Evolutionary conservation across 192 early-diverging fungal genomes (phyloP).

Genomic region (Backusella psychrophila): DNA sequence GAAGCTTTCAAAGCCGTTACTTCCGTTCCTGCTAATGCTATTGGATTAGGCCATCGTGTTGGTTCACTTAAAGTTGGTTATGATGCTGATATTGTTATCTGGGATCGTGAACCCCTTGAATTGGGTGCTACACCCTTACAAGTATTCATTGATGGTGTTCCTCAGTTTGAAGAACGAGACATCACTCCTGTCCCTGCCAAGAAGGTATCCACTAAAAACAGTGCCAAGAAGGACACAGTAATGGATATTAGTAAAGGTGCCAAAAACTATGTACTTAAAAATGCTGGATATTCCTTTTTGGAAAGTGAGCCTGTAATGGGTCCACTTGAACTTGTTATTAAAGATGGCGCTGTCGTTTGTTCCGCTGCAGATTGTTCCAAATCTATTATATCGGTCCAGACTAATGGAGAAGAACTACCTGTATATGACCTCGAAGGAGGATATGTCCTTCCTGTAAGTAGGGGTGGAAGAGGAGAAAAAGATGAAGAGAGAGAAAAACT

Average conservation of each 20-base stretch:
- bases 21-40: conserved; percentile 62
- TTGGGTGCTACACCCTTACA: conserved; percentile 71
- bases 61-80: conserved; percentile 63
- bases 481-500: background rate
- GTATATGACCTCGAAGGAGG: conserved; percentile 57
- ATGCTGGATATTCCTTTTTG: conserved; percentile 3
- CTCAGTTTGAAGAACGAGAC: conserved; percentile 46
- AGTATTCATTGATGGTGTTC: conserved; percentile 74
- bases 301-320: background rate
- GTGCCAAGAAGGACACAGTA: background rate
- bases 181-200: conserved; percentile 16
- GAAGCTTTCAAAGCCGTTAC: conserved; percentile 65
- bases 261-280: conserved; percentile 4
- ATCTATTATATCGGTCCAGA: background rate
- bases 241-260: background rate
- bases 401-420: conserved; percentile 3
- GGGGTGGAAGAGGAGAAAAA: background rate
- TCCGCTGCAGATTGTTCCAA: conserved; percentile 27
- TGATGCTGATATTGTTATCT: conserved; percentile 82
- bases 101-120: conserved; percentile 69
- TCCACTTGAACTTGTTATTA: conserved; percentile 14
- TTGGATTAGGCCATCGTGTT: conserved; percentile 70
- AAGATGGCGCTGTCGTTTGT: conserved; percentile 59
- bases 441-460: conserved; percentile 54
- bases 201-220: conserved; percentile 21